Evolutionary conservation across 2,329 filamentous ascomycete genomes (phyloP).

Genomic region (Neofusicoccum umdonicola): DNA sequence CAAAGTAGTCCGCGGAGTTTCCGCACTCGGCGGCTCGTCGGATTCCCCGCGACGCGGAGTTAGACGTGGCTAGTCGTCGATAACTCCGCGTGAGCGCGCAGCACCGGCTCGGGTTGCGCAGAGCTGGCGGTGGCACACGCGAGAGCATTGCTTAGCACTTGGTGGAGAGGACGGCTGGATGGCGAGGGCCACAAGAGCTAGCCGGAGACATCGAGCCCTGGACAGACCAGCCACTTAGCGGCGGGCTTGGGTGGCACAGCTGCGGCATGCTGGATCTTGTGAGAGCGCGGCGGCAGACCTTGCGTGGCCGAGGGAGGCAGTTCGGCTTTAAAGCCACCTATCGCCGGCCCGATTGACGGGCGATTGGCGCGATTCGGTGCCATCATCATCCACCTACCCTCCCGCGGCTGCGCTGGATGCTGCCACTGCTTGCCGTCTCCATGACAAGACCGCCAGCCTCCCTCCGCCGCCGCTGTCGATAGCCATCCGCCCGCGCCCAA

Average conservation of each 20-base stretch:
- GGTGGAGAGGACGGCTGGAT: not conserved
- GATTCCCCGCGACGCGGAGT: not conserved
- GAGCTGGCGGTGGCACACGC: not conserved
- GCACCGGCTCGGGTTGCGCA: not conserved
- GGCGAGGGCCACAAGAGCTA: not conserved
- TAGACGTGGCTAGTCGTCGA: not conserved
- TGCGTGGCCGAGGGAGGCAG: not conserved
- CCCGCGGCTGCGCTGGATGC: not conserved
- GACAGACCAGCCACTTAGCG: not conserved
- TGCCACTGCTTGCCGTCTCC: not conserved
- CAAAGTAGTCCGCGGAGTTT: too few relatives aligned
- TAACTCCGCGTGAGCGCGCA: not conserved
- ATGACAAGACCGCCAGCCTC: not conserved
- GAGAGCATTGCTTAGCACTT: not conserved
- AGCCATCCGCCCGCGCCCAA: not conserved
- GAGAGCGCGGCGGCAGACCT: not conserved
- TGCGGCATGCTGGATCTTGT: not conserved
- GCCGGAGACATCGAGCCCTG: not conserved
- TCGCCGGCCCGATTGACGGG: slow-evolving; percentile 6
- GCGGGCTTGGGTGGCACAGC: not conserved
- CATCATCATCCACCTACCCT: not conserved
- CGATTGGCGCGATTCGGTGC: slow-evolving; percentile 2
- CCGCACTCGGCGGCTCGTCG: not conserved
- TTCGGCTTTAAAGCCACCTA: slow-evolving; percentile 7
- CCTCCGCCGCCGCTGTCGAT: not conserved